A percentile compares a stretch with the other conserved stretches of the same genome.
These are phyloP conservation scores for Colletotrichum incanum DNA, from an alignment of 2,329 filamentous ascomycete species.

Conservation along the genomic window DNA sequence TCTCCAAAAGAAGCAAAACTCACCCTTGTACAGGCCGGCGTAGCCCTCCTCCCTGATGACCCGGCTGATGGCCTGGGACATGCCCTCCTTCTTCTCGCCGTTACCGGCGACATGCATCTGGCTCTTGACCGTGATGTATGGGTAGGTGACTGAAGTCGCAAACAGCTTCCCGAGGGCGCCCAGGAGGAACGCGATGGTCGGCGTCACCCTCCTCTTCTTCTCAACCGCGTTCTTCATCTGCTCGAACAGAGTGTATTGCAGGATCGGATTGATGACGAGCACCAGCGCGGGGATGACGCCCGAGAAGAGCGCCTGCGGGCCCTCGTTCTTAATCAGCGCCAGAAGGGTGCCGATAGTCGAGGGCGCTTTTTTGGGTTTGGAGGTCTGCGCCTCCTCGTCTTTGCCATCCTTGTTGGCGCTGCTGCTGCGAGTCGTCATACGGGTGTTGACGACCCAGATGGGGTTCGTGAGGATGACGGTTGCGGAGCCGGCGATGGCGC, in stretches of 20 bases:
- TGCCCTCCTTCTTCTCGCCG: conserved; percentile 83
- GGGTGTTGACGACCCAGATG: conserved; percentile 99
- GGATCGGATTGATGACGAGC: conserved; percentile 96
- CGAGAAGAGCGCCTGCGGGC: conserved; percentile 87
- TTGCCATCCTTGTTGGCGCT: conserved; percentile 49
- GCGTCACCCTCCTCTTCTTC: conserved; percentile 81
- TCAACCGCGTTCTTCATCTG: conserved; percentile 95
- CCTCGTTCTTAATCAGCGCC: conserved; percentile 86
- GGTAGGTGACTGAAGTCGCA: conserved; percentile 94
- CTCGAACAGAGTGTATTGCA: conserved; percentile 99
- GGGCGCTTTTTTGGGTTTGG: conserved; percentile 67
- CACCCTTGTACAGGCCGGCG: conserved; percentile 88
- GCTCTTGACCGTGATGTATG: conserved; percentile 99
- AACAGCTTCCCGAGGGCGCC: conserved; percentile 95
- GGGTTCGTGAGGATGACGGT: conserved; percentile 98
- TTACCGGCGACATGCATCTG: conserved; percentile 92
- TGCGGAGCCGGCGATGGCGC: conserved; percentile 92
- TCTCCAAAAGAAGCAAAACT: neutral
- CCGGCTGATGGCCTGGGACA: conserved; percentile 82
- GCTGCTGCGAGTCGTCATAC: conserved; percentile 92
- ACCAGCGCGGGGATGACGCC: conserved; percentile 94
- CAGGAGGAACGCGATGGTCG: conserved; percentile 89
- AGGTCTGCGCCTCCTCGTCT: conserved; percentile 60
- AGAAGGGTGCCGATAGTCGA: conserved; percentile 87
- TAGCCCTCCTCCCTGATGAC: conserved; percentile 95